Evolutionary conservation across 2,329 filamentous ascomycete species (phyloP).

Genomic region (Calonectria hongkongensis): DNA sequence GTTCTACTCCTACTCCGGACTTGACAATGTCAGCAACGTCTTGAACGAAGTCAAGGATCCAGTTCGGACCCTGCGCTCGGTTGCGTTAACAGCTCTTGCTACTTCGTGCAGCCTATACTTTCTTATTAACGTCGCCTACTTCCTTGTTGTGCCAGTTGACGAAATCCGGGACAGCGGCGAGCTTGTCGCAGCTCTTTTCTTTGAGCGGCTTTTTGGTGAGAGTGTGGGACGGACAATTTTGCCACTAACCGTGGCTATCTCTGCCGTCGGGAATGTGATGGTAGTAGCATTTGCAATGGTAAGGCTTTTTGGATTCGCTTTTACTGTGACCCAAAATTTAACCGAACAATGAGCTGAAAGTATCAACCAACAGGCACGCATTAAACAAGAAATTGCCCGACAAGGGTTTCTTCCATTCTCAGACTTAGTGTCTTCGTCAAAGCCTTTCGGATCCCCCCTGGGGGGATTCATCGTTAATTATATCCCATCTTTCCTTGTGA

Average conservation of each 20-base stretch:
- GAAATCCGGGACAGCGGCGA: conserved; percentile 81
- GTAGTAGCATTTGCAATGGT: conserved; percentile 82
- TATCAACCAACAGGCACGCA: conserved; percentile 70
- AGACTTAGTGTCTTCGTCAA: conserved; percentile 75
- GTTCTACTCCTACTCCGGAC: conserved; percentile 80
- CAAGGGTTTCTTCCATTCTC: conserved; percentile 82
- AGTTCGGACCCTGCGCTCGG: conserved; percentile 77
- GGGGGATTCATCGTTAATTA: conserved; percentile 82
- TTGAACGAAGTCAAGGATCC: conserved; percentile 83
- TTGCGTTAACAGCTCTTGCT: conserved; percentile 74
- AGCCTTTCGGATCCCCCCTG: conserved; percentile 80
- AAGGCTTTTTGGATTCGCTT: conserved; percentile 51
- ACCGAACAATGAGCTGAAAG: conserved; percentile 33
- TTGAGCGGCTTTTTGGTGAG: conserved; percentile 77
- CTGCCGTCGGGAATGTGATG: conserved; percentile 83
- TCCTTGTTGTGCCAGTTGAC: conserved; percentile 79
- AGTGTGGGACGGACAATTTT: conserved; percentile 74
- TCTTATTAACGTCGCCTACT: conserved; percentile 78
- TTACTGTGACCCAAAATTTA: background rate
- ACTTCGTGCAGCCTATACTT: conserved; percentile 79
- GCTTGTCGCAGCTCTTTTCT: conserved; percentile 81
- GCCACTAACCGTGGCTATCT: conserved; percentile 79
- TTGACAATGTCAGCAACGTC: conserved; percentile 81
- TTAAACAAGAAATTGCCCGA: conserved; percentile 83
- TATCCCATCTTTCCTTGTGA: conserved; percentile 80